Base-by-base conservation (phyloP, 2,329 filamentous ascomycete genomes). In the Epichloe gansuensis region DNA sequence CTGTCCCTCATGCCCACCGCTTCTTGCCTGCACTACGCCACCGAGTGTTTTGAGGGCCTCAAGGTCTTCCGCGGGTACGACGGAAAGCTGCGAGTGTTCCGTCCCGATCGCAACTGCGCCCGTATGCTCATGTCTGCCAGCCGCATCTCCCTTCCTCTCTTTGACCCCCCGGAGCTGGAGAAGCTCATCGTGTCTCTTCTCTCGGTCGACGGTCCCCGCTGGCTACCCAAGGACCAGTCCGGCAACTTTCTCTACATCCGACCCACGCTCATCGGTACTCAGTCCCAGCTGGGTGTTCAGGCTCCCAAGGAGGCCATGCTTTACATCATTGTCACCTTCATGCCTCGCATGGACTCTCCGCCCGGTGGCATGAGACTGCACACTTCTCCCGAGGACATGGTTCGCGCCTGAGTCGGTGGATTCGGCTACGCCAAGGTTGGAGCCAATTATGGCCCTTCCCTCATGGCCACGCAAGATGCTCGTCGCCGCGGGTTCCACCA, bases 361-460 rank as follows among this genome's bases (percentile, higher is more conserved):
- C 58, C 64, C 0, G 76, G 75, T 36, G 81, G 81, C 57, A 76
- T 94, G 74, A 84, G 79, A 60, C 78, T 95, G 45, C 79, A 91
- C 63, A 91, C 89, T 0, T 87, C 80, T 45, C 78, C 81, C 51
- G 82, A 90, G 58, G 87, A 95, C 66, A 87, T 84, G 74, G 82
- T 95, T 53, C 84, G 90, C 58, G 89, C 90, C 12, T 96, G 90
- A 90, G 89, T 88, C 21, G 90, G 90, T 55, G 90, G 91, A 9
- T 95, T 94, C 66, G 90, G 90, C 1, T 90, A 85, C 64, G 89
- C 89, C 55, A 96, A 96, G 71, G 80, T 96, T 36, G 90, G 90
- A 51, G 90, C 90, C 55, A 96, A 95, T 74, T 96, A 95, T 67
- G 90, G 90, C 0, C 90, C 90, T 17, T 84, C 80, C 21, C 75